Evolutionary conservation across 1,139 yeast species (phyloP).

Genomic region (Yamadazyma diospyri): DNA sequence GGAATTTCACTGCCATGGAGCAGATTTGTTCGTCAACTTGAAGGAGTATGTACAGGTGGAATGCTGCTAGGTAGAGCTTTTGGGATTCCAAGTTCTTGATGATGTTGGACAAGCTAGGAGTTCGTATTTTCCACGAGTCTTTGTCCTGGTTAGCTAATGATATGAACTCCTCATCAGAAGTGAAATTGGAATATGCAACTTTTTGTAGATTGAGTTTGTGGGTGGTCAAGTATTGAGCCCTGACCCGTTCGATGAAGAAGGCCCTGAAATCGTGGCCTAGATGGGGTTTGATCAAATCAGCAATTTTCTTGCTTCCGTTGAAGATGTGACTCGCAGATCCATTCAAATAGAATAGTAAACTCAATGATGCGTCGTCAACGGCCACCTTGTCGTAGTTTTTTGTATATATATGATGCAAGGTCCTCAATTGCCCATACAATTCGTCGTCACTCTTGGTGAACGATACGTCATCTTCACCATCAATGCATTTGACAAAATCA

Average conservation of each 20-base stretch:
- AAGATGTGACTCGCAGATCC: constrained; percentile 3
- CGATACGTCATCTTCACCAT: constrained; percentile 1
- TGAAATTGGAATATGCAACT: constrained; percentile 12
- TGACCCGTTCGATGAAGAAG: constrained; percentile 10
- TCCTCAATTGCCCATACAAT: constrained; percentile 11
- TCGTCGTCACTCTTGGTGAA: constrained; percentile 1
- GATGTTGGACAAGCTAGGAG: constrained; percentile 6
- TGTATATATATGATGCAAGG: constrained; percentile 10
- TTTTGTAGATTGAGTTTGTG: constrained; percentile 9
- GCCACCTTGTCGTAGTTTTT: constrained; percentile 7
- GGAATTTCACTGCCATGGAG: constrained; percentile 10
- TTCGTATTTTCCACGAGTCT: constrained; percentile 12
- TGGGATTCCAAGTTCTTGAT: constrained; percentile 7
- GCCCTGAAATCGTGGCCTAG: constrained; percentile 8
- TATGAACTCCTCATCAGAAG: constrained; percentile 11
- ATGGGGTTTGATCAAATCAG: constrained; percentile 6
- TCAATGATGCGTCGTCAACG: constrained; percentile 8
- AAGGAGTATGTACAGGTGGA: constrained; percentile 13
- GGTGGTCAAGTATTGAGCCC: constrained; percentile 7
- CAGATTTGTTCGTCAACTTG: constrained; percentile 16
- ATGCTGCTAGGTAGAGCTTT: constrained; percentile 9
- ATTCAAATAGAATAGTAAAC: constrained; percentile 10
- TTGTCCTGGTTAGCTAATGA: constrained; percentile 12
- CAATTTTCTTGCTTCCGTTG: constrained; percentile 8
- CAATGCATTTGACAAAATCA: constrained; percentile 2